Conservation (phyloP, 345 rosid genomes). For the Mallotus nudiflorus region DNA sequence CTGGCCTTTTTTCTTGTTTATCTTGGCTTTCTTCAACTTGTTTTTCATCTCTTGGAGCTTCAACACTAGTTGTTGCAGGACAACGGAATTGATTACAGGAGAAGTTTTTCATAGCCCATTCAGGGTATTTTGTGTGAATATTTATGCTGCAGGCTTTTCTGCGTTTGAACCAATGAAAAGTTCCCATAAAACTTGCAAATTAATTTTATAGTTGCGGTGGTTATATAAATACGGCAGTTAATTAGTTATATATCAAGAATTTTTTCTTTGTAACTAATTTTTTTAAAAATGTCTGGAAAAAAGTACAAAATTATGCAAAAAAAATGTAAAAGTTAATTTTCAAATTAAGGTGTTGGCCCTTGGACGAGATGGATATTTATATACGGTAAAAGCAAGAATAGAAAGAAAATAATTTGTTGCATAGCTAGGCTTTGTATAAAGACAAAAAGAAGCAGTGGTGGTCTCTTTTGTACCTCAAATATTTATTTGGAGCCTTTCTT, state of each 20-base stretch:
- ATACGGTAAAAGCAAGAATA: background rate
- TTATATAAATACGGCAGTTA: slow-evolving; percentile 26
- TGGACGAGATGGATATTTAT: background rate
- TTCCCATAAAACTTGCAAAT: slow-evolving; percentile 27
- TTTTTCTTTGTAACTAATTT: background rate
- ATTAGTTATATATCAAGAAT: slow-evolving; percentile 10
- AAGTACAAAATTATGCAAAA: background rate
- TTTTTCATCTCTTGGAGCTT: background rate
- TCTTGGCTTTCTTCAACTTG: background rate
- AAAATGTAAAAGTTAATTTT: slow-evolving; percentile 16
- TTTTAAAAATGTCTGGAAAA: background rate
- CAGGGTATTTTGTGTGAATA: slow-evolving; percentile 29
- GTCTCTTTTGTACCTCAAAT: slow-evolving; percentile 53
- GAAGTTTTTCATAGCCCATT: slow-evolving; percentile 61
- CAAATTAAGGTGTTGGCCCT: too few relatives aligned
- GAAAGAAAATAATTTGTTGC: slow-evolving; percentile 8
- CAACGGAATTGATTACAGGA: slow-evolving; percentile 23
- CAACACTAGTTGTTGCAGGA: background rate
- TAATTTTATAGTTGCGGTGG: background rate
- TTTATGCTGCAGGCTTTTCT: slow-evolving; percentile 28
- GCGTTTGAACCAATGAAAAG: slow-evolving; percentile 45
- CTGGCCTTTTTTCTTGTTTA: background rate
- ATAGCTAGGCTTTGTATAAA: background rate
- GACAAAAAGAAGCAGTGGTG: slow-evolving; percentile 36
- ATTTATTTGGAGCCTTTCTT: too few relatives aligned